Conservation (phyloP, 768 basidiomycete genomes). For the Phlebiopsis gigantea region DNA sequence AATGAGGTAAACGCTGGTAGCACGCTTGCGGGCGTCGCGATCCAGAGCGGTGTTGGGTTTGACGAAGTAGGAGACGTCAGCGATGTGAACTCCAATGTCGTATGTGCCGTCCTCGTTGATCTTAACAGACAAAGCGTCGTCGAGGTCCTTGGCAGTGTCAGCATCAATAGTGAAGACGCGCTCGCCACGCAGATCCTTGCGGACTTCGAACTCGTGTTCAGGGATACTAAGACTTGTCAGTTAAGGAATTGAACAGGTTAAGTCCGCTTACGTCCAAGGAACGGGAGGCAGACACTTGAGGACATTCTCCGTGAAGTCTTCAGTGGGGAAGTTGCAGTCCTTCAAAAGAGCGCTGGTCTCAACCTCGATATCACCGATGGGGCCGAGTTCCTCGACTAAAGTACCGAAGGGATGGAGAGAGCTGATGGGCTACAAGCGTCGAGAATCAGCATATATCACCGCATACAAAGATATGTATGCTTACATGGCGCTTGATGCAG, state of each 20-base stretch:
- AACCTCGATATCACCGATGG: slow-evolving; percentile 97
- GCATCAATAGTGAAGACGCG: slow-evolving; percentile 95
- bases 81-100: slow-evolving; percentile 92
- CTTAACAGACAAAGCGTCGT: slow-evolving; percentile 91
- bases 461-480: slow-evolving; percentile 26
- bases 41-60: slow-evolving; percentile 96
- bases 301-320: slow-evolving; percentile 94
- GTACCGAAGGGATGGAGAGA: slow-evolving; percentile 99
- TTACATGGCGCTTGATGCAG: slow-evolving; percentile 95
- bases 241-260: slow-evolving; percentile 10
- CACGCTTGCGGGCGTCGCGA: slow-evolving; percentile 95
- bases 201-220: slow-evolving; percentile 80
- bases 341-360: slow-evolving; percentile 97
- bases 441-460: slow-evolving; percentile 4
- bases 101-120: slow-evolving; percentile 87
- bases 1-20: slow-evolving; percentile 94
- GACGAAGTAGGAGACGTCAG: slow-evolving; percentile 94
- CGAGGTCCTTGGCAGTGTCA: slow-evolving; percentile 81
- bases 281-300: slow-evolving; percentile 93
- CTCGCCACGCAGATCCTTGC: slow-evolving; percentile 81
- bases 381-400: slow-evolving; percentile 93
- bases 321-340: slow-evolving; percentile 98
- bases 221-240: slow-evolving; percentile 55
- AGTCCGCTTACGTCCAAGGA: slow-evolving; percentile 76
- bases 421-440: slow-evolving; percentile 64